Conservation (phyloP, 2,329 filamentous ascomycete species). For the Corniculantispora saksenae region DNA sequence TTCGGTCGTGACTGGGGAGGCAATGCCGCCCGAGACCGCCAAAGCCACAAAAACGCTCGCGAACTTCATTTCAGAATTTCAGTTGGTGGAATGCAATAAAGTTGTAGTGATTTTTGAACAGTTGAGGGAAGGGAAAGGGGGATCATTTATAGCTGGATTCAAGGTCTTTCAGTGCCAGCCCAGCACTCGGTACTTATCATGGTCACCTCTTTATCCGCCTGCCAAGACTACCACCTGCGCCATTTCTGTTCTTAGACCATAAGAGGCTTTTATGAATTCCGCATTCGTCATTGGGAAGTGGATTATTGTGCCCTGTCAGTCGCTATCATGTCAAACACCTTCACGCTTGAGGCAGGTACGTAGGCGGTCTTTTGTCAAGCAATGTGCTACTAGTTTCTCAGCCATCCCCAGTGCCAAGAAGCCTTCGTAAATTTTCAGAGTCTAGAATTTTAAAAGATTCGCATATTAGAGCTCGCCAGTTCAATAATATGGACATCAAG, state of each 20-base stretch:
- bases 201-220: background rate
- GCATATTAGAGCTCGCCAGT: background rate
- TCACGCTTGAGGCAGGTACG: too few species aligned
- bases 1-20: background rate
- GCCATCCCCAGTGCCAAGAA: too few species aligned
- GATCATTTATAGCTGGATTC: background rate
- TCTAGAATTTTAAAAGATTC: constrained; percentile 4
- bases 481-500: constrained; percentile 12
- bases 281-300: background rate
- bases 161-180: too few species aligned
- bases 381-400: too few species aligned
- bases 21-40: background rate
- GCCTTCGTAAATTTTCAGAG: background rate
- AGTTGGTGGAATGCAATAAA: background rate
- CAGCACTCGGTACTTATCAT: background rate
- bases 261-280: background rate
- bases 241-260: background rate
- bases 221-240: background rate
- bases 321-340: too few species aligned
- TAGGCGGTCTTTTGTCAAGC: too few species aligned
- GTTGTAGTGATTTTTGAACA: background rate
- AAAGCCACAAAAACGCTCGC: background rate
- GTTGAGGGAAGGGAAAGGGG: too few species aligned
- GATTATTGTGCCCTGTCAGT: too few species aligned
- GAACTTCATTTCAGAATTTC: background rate